Percentiles rank a stretch among this genome's conserved stretches.
These are phyloP conservation scores for Digitaria exilis DNA, from an alignment of 202 grass and related monocot genomes.

Conservation along the genomic window DNA sequence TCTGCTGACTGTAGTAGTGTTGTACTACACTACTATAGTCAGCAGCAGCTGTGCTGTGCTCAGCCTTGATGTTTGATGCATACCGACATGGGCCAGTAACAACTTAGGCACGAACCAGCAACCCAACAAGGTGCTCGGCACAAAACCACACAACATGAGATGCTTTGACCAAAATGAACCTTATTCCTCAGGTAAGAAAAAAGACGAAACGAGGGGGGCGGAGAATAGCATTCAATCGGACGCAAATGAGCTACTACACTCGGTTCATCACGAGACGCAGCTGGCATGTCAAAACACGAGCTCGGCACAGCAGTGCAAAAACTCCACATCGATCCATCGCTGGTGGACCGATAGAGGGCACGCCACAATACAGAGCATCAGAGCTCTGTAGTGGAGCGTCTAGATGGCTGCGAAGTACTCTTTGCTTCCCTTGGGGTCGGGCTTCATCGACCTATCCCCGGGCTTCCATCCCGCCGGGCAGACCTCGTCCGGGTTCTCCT, in stretches of 20 bases:
- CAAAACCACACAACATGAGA: not conserved
- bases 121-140: no score
- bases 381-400: not conserved
- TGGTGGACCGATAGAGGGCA: not conserved
- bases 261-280: constrained; percentile 17
- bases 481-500: constrained; percentile 95
- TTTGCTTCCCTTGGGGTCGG: constrained; percentile 90
- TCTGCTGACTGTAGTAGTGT: no score
- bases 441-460: constrained; percentile 89
- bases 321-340: constrained; percentile 16
- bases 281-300: constrained; percentile 6
- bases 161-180: not conserved
- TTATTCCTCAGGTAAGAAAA: constrained; percentile 16
- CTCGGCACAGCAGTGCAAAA: constrained; percentile 21
- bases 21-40: no score
- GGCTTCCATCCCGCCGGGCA: constrained; percentile 91
- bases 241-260: constrained; percentile 17
- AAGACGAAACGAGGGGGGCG: not conserved
- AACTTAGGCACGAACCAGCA: no score
- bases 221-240: constrained; percentile 28
- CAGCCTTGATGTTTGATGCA: no score
- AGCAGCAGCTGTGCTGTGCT: no score
- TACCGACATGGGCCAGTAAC: no score
- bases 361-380: constrained; percentile 43
- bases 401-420: constrained; percentile 91